phyloP scores from a whole-genome alignment of 2,329 filamentous ascomycete species.

The Tolypocladium inflatum region DNA sequence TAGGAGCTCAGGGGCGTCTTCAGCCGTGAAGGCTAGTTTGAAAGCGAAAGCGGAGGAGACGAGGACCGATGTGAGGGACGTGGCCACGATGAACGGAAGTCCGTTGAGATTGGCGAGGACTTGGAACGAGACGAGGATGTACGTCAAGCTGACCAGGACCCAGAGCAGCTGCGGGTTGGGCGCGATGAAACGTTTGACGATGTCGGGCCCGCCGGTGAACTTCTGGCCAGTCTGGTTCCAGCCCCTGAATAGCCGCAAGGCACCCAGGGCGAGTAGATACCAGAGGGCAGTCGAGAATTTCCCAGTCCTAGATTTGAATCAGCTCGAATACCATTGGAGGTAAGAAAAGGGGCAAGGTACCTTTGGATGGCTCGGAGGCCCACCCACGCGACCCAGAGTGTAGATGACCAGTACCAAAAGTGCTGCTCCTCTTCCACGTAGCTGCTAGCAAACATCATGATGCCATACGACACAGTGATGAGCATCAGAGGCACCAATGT shows the following conservation, averaged over 20 bases:
- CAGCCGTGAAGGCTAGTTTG: slow-evolving; percentile 80
- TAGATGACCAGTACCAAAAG: slow-evolving; percentile 91
- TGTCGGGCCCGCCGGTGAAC: slow-evolving; percentile 81
- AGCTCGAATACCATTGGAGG: slow-evolving; percentile 1
- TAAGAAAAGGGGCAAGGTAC: slow-evolving; percentile 13
- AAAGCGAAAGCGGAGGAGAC: slow-evolving; percentile 59
- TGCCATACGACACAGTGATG: slow-evolving; percentile 55
- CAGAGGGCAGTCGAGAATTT: slow-evolving; percentile 20
- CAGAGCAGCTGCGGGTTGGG: slow-evolving; percentile 62
- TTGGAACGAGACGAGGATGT: slow-evolving; percentile 47
- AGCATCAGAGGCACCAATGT: slow-evolving; percentile 33
- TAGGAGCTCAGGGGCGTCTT: slow-evolving; percentile 80
- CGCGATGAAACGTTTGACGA: slow-evolving; percentile 62
- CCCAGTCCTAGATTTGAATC: slow-evolving; percentile 10
- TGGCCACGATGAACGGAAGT: slow-evolving; percentile 30
- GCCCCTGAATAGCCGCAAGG: slow-evolving; percentile 58
- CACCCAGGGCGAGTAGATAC: slow-evolving; percentile 39
- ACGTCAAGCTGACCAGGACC: slow-evolving; percentile 60
- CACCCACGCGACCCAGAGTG: slow-evolving; percentile 56
- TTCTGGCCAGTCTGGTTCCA: slow-evolving; percentile 99
- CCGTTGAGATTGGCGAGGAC: slow-evolving; percentile 32
- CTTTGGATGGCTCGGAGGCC: slow-evolving; percentile 35
- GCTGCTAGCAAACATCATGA: slow-evolving; percentile 97
- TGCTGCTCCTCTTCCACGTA: slow-evolving; percentile 98
- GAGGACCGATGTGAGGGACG: slow-evolving; percentile 31